These are phyloP conservation scores for Colletotrichum kahawae DNA, from an alignment of 2,329 filamentous ascomycete species.

Conservation along the genomic window DNA sequence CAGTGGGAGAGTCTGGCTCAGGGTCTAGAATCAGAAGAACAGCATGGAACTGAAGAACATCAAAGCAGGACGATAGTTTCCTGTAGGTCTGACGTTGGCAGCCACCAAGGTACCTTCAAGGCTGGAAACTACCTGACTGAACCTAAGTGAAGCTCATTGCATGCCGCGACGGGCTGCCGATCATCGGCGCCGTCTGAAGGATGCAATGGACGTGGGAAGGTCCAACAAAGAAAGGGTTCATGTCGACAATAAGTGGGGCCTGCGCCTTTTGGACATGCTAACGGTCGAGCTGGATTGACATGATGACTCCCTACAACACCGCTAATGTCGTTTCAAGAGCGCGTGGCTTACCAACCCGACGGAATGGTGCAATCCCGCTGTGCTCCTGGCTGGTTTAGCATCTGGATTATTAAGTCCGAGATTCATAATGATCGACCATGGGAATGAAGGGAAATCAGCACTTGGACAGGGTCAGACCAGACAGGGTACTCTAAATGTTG, in stretches of 20 bases:
- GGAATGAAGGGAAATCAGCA: background rate
- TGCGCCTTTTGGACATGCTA: slow-evolving; percentile 4
- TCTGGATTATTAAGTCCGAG: background rate
- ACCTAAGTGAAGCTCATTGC: background rate
- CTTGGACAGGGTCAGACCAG: background rate
- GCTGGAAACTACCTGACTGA: background rate
- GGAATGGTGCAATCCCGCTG: background rate
- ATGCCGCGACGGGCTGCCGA: background rate
- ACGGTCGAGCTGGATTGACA: background rate
- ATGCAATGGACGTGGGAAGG: background rate
- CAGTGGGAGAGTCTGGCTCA: background rate
- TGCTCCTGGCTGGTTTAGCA: background rate
- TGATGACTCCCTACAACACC: slow-evolving; percentile 5
- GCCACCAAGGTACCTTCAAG: background rate
- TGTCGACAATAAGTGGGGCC: background rate
- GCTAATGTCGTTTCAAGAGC: background rate
- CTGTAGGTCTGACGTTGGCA: background rate
- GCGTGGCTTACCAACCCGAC: background rate
- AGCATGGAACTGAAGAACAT: background rate
- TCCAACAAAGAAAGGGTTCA: background rate
- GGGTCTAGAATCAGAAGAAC: background rate
- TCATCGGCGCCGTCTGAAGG: background rate
- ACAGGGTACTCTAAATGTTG: background rate
- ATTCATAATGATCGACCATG: background rate
- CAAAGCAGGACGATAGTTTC: background rate